Percentiles rank a stretch among this genome's conserved stretches.
These are phyloP conservation scores for Ustilago bromivora DNA, from an alignment of 1,284 basidiomycete genomes.

Conservation along the genomic window DNA sequence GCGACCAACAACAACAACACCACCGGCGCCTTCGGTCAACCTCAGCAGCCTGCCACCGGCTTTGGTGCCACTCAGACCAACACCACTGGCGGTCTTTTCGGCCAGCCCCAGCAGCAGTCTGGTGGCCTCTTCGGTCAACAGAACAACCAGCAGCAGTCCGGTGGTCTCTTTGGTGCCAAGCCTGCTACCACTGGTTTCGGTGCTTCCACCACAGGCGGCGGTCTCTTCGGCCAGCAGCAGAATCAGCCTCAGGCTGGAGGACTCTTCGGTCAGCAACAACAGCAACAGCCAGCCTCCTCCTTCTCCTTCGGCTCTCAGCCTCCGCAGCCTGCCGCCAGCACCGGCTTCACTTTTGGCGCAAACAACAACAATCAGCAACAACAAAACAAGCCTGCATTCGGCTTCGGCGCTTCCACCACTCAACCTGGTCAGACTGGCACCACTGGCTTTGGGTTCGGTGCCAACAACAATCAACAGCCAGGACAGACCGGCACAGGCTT, in stretches of 20 bases:
- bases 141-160: slow-evolving; percentile 67
- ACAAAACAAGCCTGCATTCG: slow-evolving; percentile 55
- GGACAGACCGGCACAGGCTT: slow-evolving; percentile 43
- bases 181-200: slow-evolving; percentile 55
- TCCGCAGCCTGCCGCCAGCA: slow-evolving; percentile 57
- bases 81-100: slow-evolving; percentile 51
- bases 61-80: slow-evolving; percentile 44
- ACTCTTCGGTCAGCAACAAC: slow-evolving; percentile 62
- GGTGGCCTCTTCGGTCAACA: slow-evolving; percentile 69
- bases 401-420: slow-evolving; percentile 51
- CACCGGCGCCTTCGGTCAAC: slow-evolving; percentile 54
- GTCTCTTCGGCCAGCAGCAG: slow-evolving; percentile 65
- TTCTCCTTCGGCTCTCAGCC: slow-evolving; percentile 67
- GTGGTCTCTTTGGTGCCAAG: slow-evolving; percentile 69
- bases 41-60: slow-evolving; percentile 46
- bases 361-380: slow-evolving; percentile 48
- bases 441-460: slow-evolving; percentile 54
- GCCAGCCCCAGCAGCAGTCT: slow-evolving; percentile 56
- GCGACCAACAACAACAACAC: slow-evolving; percentile 21
- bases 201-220: slow-evolving; percentile 55
- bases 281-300: slow-evolving; percentile 48
- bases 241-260: slow-evolving; percentile 60
- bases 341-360: slow-evolving; percentile 57
- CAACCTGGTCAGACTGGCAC: slow-evolving; percentile 42
- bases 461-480: slow-evolving; percentile 37